phyloP scores from a whole-genome alignment of 768 basidiomycete species.

The Trametes cinnabarina region DNA sequence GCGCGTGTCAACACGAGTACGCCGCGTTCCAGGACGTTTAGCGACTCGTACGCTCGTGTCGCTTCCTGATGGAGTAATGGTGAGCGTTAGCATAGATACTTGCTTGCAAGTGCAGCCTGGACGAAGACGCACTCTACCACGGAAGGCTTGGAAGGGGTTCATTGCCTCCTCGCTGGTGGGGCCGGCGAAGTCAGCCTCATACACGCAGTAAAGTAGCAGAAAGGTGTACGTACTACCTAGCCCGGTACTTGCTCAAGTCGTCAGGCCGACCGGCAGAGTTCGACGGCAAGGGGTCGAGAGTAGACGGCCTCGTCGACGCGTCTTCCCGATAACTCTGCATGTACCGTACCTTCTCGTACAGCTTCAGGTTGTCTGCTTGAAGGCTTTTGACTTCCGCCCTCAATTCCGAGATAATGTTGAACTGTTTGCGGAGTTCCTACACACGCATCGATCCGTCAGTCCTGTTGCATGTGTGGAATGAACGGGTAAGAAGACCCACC shows the following conservation, averaged over 20 bases:
- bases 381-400: conserved; percentile 72
- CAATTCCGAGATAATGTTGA: conserved; percentile 91
- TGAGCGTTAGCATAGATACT: conserved; percentile 32
- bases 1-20: conserved; percentile 82
- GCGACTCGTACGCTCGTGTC: conserved; percentile 84
- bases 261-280: conserved; percentile 45
- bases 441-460: not conserved
- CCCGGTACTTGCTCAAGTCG: conserved; percentile 85
- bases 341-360: conserved; percentile 98
- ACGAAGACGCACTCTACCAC: too few relatives aligned
- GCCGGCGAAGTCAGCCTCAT: not conserved
- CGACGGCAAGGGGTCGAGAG: conserved; percentile 65
- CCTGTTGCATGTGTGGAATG: too few relatives aligned
- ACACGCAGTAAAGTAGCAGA: not conserved
- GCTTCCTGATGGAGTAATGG: conserved; percentile 71
- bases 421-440: conserved; percentile 93
- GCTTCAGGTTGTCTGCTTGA: conserved; percentile 93
- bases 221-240: conserved; percentile 55
- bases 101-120: too few relatives aligned
- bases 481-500: conserved; percentile 41
- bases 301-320: conserved; percentile 48
- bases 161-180: conserved; percentile 73
- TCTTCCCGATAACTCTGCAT: conserved; percentile 96
- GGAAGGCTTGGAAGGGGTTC: conserved; percentile 98
- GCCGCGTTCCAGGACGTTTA: conserved; percentile 89